These are phyloP conservation scores for Fusarium coicis DNA, from an alignment of 2,329 filamentous ascomycete species.

Conservation along the genomic window DNA sequence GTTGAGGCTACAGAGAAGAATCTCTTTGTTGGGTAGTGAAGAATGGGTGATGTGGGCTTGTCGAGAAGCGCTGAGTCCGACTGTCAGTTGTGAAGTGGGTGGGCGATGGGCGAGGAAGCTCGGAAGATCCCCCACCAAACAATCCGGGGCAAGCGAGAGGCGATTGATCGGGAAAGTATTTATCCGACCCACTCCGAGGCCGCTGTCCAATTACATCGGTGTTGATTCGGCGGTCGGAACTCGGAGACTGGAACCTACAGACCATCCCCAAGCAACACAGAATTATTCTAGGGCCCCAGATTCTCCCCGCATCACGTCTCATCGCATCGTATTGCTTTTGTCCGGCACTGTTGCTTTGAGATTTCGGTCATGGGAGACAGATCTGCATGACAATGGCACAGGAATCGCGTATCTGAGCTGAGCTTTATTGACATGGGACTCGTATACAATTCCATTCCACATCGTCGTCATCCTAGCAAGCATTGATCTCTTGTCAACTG, in stretches of 20 bases:
- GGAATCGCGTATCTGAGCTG: conserved; percentile 21
- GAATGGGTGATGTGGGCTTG: conserved; percentile 5
- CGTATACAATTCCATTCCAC: not conserved
- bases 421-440: conserved; percentile 39
- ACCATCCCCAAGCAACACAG: conserved; percentile 26
- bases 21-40: not conserved
- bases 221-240: conserved; percentile 16
- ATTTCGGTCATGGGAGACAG: conserved; percentile 15
- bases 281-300: conserved; percentile 40
- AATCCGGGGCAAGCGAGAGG: not conserved
- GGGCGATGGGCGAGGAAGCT: conserved; percentile 2
- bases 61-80: conserved; percentile 15
- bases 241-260: conserved; percentile 29
- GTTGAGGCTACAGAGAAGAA: not conserved
- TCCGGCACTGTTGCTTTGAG: not conserved
- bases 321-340: conserved; percentile 8
- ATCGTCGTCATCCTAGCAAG: conserved; percentile 28
- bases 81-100: conserved; percentile 9
- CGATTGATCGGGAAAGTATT: conserved; percentile 42
- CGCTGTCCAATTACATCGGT: conserved; percentile 27
- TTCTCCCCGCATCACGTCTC: conserved; percentile 38
- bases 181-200: conserved; percentile 32
- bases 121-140: conserved; percentile 32
- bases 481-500: not conserved
- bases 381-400: conserved; percentile 30